These are phyloP conservation scores for Malassezia caprae DNA, from an alignment of 1,284 basidiomycete species.

Conservation along the genomic window DNA sequence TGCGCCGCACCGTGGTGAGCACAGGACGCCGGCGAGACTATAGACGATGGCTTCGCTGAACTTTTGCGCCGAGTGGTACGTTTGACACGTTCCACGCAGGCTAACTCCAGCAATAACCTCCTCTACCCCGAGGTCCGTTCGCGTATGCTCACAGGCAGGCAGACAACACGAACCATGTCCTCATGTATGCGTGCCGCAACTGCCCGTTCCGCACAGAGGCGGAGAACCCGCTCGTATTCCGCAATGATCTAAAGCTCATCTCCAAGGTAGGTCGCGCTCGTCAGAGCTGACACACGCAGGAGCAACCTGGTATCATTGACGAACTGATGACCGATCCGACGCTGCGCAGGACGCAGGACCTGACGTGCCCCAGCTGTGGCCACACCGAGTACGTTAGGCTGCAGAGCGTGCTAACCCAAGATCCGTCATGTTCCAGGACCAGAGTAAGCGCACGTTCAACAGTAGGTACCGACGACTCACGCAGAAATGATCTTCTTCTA, in stretches of 20 bases:
- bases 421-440: slow-evolving; percentile 45
- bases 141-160: slow-evolving; percentile 41
- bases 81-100: not conserved
- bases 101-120: slow-evolving; percentile 9
- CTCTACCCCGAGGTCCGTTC: slow-evolving; percentile 15
- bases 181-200: slow-evolving; percentile 87
- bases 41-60: slow-evolving; percentile 35
- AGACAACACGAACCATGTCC: slow-evolving; percentile 70
- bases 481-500: slow-evolving; percentile 43
- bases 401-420: not conserved
- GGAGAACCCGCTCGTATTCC: slow-evolving; percentile 78
- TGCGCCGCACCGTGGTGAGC: not conserved
- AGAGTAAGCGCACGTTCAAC: slow-evolving; percentile 42
- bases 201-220: slow-evolving; percentile 78
- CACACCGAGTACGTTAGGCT: slow-evolving; percentile 22
- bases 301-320: slow-evolving; percentile 83
- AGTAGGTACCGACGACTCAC: slow-evolving; percentile 2
- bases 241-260: slow-evolving; percentile 84
- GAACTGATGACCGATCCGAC: slow-evolving; percentile 86
- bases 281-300: slow-evolving; percentile 51
- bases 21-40: not conserved
- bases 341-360: slow-evolving; percentile 50
- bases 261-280: slow-evolving; percentile 62
- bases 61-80: slow-evolving; percentile 42
- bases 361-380: slow-evolving; percentile 39